Evolutionary conservation across 2,329 filamentous ascomycete genomes (phyloP), one percentile per base, ranked within the genome.

Genomic region (Curvularia hawaiiensis): DNA sequence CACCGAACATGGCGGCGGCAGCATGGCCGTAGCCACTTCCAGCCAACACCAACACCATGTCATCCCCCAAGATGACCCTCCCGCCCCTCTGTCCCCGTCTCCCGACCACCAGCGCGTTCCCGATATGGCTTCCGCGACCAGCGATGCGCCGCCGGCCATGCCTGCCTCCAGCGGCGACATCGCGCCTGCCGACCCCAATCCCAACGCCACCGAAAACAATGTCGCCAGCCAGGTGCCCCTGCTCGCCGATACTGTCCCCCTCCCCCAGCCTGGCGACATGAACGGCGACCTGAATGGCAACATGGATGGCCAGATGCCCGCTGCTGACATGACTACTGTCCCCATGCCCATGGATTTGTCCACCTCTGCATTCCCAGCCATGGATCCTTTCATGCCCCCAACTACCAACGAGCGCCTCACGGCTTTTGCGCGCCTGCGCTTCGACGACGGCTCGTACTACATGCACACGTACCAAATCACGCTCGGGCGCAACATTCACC

Each of bases 391-490:
- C 55, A 53, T 59, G 51, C 61, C 58, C 33, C 45, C 56, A 20
- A 52, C 58, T 26, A 64, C 60, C 56, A 63, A 75, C 51, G 69
- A 75, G 59, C 71, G 71, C 50, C 83, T 86, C 59, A 81, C 84
- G 62, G 86, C 85, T 33, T 88, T 85, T 73, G 86, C 86, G 40
- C 86, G 87, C 69, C 79, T 93, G 59, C 85, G 88, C 67, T 92
- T 93, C 71, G 83, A 84, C 64, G 90, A 93, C 78, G 89, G 89
- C 70, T 84, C 87, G 54, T 92, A 90, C 73, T 90, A 90, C 75
- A 90, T 93, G 86, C 91, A 87, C 50, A 91, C 89, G 1, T 88
- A 88, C 66, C 83, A 85, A 51, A 84, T 92, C 65, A 84, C 90
- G 55, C 85, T 93, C 28, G 90, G 89, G 53, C 87, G 90, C 59